Base-by-base conservation (phyloP, 2,329 filamentous ascomycete genomes). In the Sporothrix globosa region DNA sequence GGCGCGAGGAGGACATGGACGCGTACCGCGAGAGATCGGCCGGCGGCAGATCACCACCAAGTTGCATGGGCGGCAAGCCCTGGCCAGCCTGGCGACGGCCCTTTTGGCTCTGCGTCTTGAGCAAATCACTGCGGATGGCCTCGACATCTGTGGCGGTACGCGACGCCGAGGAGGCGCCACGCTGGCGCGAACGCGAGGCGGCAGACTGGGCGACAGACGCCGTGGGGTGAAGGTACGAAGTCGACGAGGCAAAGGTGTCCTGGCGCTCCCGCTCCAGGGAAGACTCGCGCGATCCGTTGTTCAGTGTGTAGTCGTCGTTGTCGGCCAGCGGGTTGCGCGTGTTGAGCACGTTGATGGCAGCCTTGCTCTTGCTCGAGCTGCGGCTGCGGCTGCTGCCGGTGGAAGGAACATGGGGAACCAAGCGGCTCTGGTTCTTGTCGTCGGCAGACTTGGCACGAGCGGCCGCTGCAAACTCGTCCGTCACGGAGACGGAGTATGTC, bases 401-500 rank as follows among this genome's bases (percentile, higher is more conserved):
- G 34, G 75, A 14, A 73, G 75, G 58, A 73, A 70, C 14, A 39
- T 50, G 65, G 24, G 91, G 90, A 6, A 91, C 82, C 76, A 96
- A 80, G 46, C 92, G 89, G 69, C 82, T 83, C 4, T 84, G 87
- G 72, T 92, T 89, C 77, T 91, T 90, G 1, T 83, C 83, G 70
- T 86, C 46, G 41, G 48, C 48, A 21, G 68, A 46, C 34, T 61
- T 82, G 17, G 69, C 69, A 11, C 71, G 60, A 1, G 83, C 88
- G 48, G 84, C 81, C 39, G 84, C 81, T 6, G 93, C 93, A 74
- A 88, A 86, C 0, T 86, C 82, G 73, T 95, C 90, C 2, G 87
- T 83, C 67, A 97, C 90, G 7, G 90, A 79, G 24, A 97, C 94
- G 21, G 90, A 91, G 83, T 96, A 97, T 6, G 88, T 83, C 0